Base-by-base conservation (phyloP, 805 yeast genomes). In the Myxozyma udenii region DNA sequence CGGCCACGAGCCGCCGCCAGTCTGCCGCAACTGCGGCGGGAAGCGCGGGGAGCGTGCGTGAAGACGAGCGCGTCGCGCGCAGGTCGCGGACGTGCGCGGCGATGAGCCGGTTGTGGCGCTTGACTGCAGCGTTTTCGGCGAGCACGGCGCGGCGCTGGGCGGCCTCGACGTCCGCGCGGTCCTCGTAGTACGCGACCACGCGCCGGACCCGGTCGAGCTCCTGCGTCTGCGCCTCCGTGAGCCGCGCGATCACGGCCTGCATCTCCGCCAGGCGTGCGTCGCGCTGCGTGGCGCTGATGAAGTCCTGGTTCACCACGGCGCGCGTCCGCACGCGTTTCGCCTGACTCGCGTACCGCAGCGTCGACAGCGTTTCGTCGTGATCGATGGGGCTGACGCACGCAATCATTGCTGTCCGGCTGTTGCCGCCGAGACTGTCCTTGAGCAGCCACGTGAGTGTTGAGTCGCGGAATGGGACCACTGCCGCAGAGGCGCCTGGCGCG, bases 351-450 rank as follows among this genome's bases (percentile, higher is more conserved):
- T 86, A 87, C 51, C 89, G 72, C 51, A 87, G 70, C 0, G 95
- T 87, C 37, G 86, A 84, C 59, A 77, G 66, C 0, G 87, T 80
- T 61, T 87, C 95, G 19, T 85, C 91, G 65, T 80, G 83, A 61
- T 84, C 87, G 37, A 78, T 71, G 1, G 91, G 90, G 22, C 64
- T 59, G 2, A 87, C 77, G 67, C 95, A 87, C 3, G 87, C 96
- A 57, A 87, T 85, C 95, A 87, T 87, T 2, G 86, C 87, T 0
- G 95, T 87, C 65, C 84, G 83, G 66, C 95, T 87, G 62, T 87
- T 86, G 0, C 95, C 95, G 4, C 95, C 95, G 18, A 87, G 70
- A 0, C 91, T 85, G 62, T 87, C 87, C 64, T 87, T 87, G 50
- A 87, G 73, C 41, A 87, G 71, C 62, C 95, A 71, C 0, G 96